Base-by-base conservation (phyloP, 2,329 filamentous ascomycete species). In the Apiospora arundinis region DNA sequence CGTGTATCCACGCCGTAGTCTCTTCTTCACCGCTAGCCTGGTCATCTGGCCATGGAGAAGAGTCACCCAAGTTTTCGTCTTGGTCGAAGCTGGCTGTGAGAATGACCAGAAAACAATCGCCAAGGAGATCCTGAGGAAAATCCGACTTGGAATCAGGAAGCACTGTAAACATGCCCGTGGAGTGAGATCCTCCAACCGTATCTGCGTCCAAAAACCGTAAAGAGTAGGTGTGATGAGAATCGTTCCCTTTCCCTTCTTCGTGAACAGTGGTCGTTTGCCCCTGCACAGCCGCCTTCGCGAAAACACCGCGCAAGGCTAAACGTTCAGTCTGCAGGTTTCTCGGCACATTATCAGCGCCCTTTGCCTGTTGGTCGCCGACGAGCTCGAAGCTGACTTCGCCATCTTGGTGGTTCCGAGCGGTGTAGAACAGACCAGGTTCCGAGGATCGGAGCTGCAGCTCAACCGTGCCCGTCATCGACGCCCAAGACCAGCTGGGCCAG, bases 391-490 rank as follows among this genome's bases (percentile, higher is more conserved):
- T 4, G 12, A 67, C 28, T 5, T 2, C n/a, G 2, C 25, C 65
- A 2, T 12, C 40, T 6, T 45, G n/a, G 14, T 44, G 44, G 4
- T 44, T n/a, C 40, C n/a, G 28, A 4, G 44, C 65, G 6, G 6
- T 4, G 40, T 44, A 45, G n/a, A 46, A 28, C 65, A 32, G 65
- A 2, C 28, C 65, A 3, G 23, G 40, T 4, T 67, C 65, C 40
- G 65, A 67, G 11, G 44, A 67, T 4, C 65, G 65, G 8, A 14
- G 14, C n/a, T 46, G 40, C 9, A 83, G 9, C 12, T 70, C 25
- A 37, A 72, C 44, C 2, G 42, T 2, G 2, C 70, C 70, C 0
- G 44, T 32, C 1, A 72, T 9, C 9, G 70, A 72, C 25, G 70
- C 68, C 70, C 70, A 72, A 2, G 70, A 70, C 70, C 70, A 72